Evolutionary conservation across 2,329 filamentous ascomycete genomes (phyloP).

Genomic region (Fusarium pseudocircinatum): DNA sequence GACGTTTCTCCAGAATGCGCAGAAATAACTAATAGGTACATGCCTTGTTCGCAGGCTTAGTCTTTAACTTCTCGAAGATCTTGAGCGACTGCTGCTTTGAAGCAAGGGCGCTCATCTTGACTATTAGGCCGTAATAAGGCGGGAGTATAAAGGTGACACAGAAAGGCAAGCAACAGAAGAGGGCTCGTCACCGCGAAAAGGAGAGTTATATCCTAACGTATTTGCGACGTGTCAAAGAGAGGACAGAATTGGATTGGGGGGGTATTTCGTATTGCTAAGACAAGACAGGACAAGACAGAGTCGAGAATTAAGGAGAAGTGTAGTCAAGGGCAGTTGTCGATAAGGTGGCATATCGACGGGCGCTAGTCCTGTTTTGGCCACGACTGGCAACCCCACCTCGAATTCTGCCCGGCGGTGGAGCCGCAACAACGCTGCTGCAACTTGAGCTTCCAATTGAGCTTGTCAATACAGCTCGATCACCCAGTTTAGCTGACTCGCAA

Average conservation of each 20-base stretch:
- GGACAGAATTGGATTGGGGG: conserved; percentile 19
- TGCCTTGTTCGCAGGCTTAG: conserved; percentile 95
- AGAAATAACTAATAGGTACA: conserved; percentile 34
- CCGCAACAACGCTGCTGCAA: conserved; percentile 8
- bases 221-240: conserved; percentile 33
- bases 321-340: conserved; percentile 46
- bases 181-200: not conserved
- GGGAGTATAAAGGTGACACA: conserved; percentile 9
- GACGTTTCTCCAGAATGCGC: not conserved
- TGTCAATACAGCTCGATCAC: not conserved
- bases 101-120: conserved; percentile 74
- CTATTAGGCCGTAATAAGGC: conserved; percentile 29
- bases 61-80: conserved; percentile 97
- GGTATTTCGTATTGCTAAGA: conserved; percentile 23
- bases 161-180: not conserved
- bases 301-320: conserved; percentile 47
- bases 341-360: conserved; percentile 55
- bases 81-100: conserved; percentile 95
- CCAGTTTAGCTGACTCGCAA: not conserved
- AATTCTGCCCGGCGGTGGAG: conserved; percentile 53
- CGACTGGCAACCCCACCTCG: conserved; percentile 41
- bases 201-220: not conserved
- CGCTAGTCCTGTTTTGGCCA: conserved; percentile 49
- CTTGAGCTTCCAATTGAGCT: conserved; percentile 9
- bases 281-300: conserved; percentile 29